Evolutionary conservation across 345 rosid genomes (phyloP).

Genomic region (Raphanus raphanistrum): DNA sequence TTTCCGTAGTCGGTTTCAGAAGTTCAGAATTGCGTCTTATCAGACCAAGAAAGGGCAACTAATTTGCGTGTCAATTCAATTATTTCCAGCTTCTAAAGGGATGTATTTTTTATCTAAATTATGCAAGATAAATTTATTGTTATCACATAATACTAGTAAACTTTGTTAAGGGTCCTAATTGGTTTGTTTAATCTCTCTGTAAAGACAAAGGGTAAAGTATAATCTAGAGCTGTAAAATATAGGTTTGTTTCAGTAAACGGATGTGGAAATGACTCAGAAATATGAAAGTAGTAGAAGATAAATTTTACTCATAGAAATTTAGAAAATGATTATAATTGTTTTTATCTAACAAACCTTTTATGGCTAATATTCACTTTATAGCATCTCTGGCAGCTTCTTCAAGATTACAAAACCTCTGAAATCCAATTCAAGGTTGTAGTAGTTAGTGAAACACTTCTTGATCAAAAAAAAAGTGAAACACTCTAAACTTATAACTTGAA

Average conservation of each 20-base stretch:
- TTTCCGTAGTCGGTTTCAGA: constrained; percentile 23
- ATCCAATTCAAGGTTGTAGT: not conserved
- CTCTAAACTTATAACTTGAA: not conserved
- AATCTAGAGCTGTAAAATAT: not conserved
- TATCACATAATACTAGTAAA: not conserved
- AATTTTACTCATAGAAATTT: not conserved
- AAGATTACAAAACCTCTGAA: not conserved
- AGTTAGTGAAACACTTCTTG: not conserved
- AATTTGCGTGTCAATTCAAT: not conserved
- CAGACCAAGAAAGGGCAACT: constrained; percentile 2
- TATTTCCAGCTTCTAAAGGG: not conserved
- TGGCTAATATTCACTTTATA: not conserved
- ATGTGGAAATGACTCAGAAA: not conserved
- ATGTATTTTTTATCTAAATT: not conserved
- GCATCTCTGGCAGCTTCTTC: not conserved
- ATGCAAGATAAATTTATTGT: not conserved
- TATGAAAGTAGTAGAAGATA: not conserved
- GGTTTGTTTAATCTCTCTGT: not conserved
- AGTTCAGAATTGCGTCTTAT: constrained; percentile 6
- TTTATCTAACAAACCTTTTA: not conserved
- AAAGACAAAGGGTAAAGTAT: not conserved
- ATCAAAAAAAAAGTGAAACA: not conserved
- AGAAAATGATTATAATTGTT: not conserved
- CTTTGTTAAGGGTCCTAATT: not conserved
- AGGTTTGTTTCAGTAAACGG: not conserved